Evolutionary conservation across 2,329 filamentous ascomycete genomes (phyloP).

Genomic region (Aspergillus sp.): DNA sequence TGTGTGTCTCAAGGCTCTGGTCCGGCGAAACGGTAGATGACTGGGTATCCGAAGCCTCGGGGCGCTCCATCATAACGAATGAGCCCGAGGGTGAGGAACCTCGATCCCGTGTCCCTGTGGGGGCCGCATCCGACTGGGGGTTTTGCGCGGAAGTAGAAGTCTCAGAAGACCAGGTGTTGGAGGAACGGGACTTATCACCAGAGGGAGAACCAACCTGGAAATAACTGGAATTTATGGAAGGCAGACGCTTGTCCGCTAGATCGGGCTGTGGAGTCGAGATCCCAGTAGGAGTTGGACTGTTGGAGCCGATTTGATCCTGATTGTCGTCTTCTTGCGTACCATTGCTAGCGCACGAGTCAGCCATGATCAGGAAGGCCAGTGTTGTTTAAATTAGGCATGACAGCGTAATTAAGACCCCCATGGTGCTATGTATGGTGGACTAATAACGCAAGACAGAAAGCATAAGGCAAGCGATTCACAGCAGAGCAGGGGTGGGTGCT

Average conservation of each 20-base stretch:
- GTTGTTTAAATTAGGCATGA: slow-evolving; percentile 1
- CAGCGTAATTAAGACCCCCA: slow-evolving; percentile 14
- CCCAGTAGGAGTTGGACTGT: slow-evolving; percentile 82
- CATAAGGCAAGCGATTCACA: not conserved
- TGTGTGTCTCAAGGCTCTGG: slow-evolving; percentile 27
- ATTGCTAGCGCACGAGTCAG: slow-evolving; percentile 33
- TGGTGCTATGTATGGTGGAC: slow-evolving; percentile 2
- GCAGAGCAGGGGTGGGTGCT: not conserved
- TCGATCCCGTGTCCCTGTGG: slow-evolving; percentile 27
- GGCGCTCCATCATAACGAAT: slow-evolving; percentile 46
- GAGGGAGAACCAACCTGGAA: slow-evolving; percentile 98
- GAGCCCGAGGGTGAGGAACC: slow-evolving; percentile 42
- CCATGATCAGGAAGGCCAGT: slow-evolving; percentile 15
- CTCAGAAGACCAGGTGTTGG: slow-evolving; percentile 41
- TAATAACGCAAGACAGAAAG: not conserved
- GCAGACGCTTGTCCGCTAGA: slow-evolving; percentile 89
- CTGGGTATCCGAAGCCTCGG: slow-evolving; percentile 34
- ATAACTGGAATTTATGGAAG: slow-evolving; percentile 92
- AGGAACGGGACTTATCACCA: slow-evolving; percentile 64
- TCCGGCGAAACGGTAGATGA: slow-evolving; percentile 31
- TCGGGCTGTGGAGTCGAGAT: slow-evolving; percentile 93
- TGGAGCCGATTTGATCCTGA: slow-evolving; percentile 61
- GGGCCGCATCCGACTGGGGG: slow-evolving; percentile 27
- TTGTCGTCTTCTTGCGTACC: slow-evolving; percentile 44
- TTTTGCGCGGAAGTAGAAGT: slow-evolving; percentile 28